phyloP scores from a whole-genome alignment of 202 grass and related monocot genomes.

The Dendrocalamus latiflorus region DNA sequence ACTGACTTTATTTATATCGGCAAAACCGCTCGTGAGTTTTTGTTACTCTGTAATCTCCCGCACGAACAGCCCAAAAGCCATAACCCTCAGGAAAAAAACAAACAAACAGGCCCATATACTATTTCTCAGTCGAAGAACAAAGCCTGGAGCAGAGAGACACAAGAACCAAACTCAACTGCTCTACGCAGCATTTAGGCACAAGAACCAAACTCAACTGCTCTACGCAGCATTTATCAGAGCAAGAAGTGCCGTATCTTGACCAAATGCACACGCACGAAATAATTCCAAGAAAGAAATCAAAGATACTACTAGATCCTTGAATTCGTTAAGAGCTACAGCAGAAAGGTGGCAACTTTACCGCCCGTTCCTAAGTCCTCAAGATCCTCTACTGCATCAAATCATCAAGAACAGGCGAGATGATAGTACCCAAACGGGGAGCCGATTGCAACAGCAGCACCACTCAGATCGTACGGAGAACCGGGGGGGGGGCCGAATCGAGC shows the following conservation, averaged over 20 bases:
- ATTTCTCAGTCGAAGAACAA: neutral
- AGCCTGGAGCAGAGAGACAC: neutral
- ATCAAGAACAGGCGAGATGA: neutral
- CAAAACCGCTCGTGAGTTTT: too few species aligned
- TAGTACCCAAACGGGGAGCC: neutral
- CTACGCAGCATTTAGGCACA: neutral
- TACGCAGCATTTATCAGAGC: neutral
- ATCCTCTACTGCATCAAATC: neutral
- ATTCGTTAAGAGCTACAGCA: neutral
- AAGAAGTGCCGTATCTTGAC: neutral
- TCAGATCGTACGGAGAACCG: neutral
- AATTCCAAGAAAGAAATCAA: neutral
- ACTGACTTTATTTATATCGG: too few species aligned
- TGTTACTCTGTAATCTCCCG: too few species aligned
- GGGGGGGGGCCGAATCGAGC: neutral
- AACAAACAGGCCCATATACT: neutral
- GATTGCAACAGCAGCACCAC: neutral
- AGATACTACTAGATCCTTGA: neutral
- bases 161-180: neutral
- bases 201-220: neutral
- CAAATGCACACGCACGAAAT: neutral
- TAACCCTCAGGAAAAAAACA: too few species aligned
- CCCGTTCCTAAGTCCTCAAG: too few species aligned
- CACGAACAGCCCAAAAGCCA: too few species aligned
- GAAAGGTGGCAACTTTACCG: neutral